Evolutionary conservation across 176 grass and related monocot genomes (phyloP).

Genomic region (Themeda triandra): DNA sequence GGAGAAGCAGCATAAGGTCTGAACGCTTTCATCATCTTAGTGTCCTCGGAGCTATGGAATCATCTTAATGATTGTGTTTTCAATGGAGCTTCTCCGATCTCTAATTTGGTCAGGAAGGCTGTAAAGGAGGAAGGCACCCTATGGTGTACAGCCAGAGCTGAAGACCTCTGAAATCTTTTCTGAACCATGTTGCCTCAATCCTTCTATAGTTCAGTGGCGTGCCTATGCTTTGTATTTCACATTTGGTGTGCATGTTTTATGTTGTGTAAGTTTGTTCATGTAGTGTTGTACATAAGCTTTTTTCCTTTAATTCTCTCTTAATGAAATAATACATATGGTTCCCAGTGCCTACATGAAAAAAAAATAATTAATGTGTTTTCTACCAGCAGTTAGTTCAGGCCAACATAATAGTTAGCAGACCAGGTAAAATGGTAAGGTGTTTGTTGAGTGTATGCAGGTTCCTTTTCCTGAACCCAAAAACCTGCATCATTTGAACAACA

Average conservation of each 20-base stretch:
- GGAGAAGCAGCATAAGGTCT: neutral
- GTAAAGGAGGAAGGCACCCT: neutral
- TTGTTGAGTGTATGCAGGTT: neutral
- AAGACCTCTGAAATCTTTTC: neutral
- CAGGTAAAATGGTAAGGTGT: neutral
- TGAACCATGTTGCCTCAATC: neutral
- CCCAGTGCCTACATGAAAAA: neutral
- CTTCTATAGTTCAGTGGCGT: neutral
- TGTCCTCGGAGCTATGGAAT: neutral
- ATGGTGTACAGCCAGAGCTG: neutral
- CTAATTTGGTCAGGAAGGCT: neutral
- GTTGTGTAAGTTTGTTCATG: neutral
- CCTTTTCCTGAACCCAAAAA: neutral
- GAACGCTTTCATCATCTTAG: neutral
- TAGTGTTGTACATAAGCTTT: neutral
- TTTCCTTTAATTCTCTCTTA: neutral
- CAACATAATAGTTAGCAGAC: slow-evolving; percentile 14
- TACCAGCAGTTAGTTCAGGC: neutral
- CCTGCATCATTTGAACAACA: neutral
- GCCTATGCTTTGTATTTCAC: neutral
- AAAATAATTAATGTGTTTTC: neutral
- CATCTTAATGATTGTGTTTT: neutral
- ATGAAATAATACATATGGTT: neutral
- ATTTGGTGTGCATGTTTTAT: neutral
- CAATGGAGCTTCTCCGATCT: neutral